Evolutionary conservation across 495 filamentous ascomycete species (phyloP).

Genomic region (Apodospora peruviana): DNA sequence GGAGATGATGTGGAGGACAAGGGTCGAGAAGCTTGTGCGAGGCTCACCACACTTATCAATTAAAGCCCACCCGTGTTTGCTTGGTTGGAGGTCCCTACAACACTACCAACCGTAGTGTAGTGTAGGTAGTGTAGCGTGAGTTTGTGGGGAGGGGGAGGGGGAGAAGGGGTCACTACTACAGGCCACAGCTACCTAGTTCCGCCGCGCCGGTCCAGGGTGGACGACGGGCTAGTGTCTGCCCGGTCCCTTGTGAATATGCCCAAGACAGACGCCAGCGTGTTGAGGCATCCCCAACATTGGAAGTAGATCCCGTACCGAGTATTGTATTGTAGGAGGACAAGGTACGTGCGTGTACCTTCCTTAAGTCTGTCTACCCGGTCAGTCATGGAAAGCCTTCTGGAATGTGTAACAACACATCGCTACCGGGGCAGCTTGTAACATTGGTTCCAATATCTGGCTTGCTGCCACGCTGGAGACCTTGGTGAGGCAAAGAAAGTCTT

Average conservation of each 20-base stretch:
- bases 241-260: background rate
- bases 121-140: too few species aligned
- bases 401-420: too few species aligned
- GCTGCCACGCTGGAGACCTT: too few species aligned
- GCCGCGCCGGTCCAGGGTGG: background rate
- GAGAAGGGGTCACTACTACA: background rate
- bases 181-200: constrained; percentile 1
- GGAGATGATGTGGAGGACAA: background rate
- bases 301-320: too few species aligned
- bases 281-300: background rate
- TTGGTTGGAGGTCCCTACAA: background rate
- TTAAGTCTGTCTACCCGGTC: background rate
- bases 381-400: too few species aligned
- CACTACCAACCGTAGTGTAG: too few species aligned
- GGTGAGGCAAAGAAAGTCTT: too few species aligned
- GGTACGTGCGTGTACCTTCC: too few species aligned
- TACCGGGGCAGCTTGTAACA: too few species aligned
- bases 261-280: background rate
- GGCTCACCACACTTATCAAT: background rate
- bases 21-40: background rate
- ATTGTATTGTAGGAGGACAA: too few species aligned
- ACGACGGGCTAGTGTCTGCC: background rate
- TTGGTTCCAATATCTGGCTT: too few species aligned
- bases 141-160: background rate
- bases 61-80: background rate